These are phyloP conservation scores for Typha latifolia DNA, from an alignment of 176 grass and related monocot species.

Conservation along the genomic window DNA sequence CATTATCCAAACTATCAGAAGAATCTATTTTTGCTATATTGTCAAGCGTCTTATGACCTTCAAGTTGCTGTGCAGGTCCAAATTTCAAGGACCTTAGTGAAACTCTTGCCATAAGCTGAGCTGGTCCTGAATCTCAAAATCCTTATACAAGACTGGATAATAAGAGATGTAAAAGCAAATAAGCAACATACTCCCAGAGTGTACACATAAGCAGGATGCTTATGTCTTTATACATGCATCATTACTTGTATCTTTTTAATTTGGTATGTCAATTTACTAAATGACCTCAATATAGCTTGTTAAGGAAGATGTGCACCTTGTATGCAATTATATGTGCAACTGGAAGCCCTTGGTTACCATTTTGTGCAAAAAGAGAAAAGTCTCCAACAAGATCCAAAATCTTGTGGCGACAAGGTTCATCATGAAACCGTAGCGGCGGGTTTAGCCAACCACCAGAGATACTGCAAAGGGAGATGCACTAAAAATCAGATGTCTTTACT, in stretches of 20 bases:
- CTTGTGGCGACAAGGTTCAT: constrained; percentile 93
- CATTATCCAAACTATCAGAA: too few species aligned
- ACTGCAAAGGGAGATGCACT: constrained; percentile 36
- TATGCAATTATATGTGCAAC: constrained; percentile 73
- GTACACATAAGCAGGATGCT: too few species aligned
- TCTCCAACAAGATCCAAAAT: constrained; percentile 89
- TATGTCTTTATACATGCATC: too few species aligned
- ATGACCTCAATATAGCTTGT: background rate
- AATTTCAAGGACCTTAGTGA: too few species aligned
- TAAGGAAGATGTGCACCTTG: constrained; percentile 50
- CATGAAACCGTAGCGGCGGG: constrained; percentile 62
- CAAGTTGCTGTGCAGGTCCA: too few species aligned
- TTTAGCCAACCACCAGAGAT: constrained; percentile 66
- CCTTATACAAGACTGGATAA: too few species aligned
- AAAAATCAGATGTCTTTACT: constrained; percentile 1
- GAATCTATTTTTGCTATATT: too few species aligned
- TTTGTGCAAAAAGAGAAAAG: constrained; percentile 77
- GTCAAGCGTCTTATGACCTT: too few species aligned
- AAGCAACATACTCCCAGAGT: too few species aligned
- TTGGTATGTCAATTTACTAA: background rate
- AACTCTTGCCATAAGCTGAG: too few species aligned
- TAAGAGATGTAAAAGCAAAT: too few species aligned
- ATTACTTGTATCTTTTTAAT: background rate
- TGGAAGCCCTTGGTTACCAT: constrained; percentile 76
- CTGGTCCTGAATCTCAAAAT: too few species aligned